Evolutionary conservation across 2,329 filamentous ascomycete species (phyloP).

Genomic region (Karstenula rhodostoma): DNA sequence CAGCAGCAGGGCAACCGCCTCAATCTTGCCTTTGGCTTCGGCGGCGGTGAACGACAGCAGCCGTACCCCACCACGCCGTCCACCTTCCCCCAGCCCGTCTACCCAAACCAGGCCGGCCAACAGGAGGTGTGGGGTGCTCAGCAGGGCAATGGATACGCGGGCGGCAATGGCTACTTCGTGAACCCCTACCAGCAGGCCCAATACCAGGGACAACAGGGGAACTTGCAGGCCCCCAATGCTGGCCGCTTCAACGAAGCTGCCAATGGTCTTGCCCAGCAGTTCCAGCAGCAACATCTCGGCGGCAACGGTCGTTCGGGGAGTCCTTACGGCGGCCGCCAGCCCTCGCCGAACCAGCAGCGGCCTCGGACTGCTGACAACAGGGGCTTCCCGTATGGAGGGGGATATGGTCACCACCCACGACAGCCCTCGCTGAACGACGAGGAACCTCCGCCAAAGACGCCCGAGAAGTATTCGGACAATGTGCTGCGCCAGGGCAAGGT

Average conservation of each 20-base stretch:
- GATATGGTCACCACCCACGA: conserved; percentile 72
- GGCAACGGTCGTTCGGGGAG: conserved; percentile 71
- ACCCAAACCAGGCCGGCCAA: conserved; percentile 66
- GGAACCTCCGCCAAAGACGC: conserved; percentile 78
- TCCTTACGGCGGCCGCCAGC: conserved; percentile 72
- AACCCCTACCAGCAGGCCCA: conserved; percentile 56
- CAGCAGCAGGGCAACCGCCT: conserved; percentile 56
- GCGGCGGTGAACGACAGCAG: conserved; percentile 46
- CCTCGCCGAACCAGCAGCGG: conserved; percentile 73
- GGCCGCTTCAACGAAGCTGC: conserved; percentile 78
- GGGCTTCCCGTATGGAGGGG: conserved; percentile 68
- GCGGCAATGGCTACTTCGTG: conserved; percentile 59
- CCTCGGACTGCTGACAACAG: conserved; percentile 83
- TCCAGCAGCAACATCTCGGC: conserved; percentile 92
- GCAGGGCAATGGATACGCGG: conserved; percentile 52
- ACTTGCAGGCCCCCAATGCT: conserved; percentile 59
- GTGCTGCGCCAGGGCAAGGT: conserved; percentile 77
- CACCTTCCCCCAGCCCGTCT: conserved; percentile 93
- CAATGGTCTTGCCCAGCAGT: conserved; percentile 91
- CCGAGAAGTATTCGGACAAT: conserved; percentile 87
- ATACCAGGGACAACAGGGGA: conserved; percentile 60
- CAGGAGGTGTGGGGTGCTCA: conserved; percentile 67
- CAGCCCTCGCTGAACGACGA: conserved; percentile 65
- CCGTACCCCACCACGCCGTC: conserved; percentile 78
- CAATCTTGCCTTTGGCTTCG: conserved; percentile 62